Conservation (phyloP, 2,329 filamentous ascomycete species). For the Trichoderma semiorbis region DNA sequence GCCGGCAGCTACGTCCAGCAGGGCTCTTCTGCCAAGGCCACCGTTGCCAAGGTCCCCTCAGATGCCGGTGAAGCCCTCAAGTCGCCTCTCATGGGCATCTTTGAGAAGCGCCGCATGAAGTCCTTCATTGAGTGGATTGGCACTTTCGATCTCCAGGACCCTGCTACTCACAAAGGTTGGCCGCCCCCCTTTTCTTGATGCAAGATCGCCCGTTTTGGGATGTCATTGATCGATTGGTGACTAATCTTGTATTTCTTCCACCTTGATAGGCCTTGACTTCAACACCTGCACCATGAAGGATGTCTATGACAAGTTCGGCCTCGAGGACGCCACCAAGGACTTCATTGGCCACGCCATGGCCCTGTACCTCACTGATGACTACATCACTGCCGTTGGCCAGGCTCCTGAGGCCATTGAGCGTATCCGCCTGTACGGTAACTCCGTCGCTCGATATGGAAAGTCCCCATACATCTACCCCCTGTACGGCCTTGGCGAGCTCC, state of each 20-base stretch:
- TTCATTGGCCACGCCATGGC: constrained; percentile 99
- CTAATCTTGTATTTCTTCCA: background rate
- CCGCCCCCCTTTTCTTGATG: background rate
- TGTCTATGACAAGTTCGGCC: constrained; percentile 96
- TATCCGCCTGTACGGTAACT: constrained; percentile 95
- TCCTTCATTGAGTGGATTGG: constrained; percentile 96
- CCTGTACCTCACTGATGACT: constrained; percentile 85
- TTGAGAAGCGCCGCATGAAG: constrained; percentile 97
- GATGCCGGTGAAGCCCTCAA: constrained; percentile 86
- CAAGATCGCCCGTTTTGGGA: background rate
- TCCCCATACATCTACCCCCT: constrained; percentile 99
- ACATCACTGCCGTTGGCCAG: constrained; percentile 68
- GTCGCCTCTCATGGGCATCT: constrained; percentile 93
- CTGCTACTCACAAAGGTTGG: constrained; percentile 82
- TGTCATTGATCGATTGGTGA: background rate
- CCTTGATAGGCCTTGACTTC: constrained; percentile 68
- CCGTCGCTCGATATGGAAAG: constrained; percentile 95
- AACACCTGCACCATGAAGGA: constrained; percentile 86
- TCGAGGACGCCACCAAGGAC: constrained; percentile 84
- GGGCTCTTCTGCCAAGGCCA: constrained; percentile 74
- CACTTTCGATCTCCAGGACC: constrained; percentile 75
- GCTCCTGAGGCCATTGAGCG: constrained; percentile 85
- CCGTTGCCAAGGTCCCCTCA: constrained; percentile 93
- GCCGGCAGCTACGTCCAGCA: constrained; percentile 96
- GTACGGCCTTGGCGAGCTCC: constrained; percentile 94